These are phyloP conservation scores for Isatis lusitanica DNA, from an alignment of 441 rosid species.

Conservation along the genomic window DNA sequence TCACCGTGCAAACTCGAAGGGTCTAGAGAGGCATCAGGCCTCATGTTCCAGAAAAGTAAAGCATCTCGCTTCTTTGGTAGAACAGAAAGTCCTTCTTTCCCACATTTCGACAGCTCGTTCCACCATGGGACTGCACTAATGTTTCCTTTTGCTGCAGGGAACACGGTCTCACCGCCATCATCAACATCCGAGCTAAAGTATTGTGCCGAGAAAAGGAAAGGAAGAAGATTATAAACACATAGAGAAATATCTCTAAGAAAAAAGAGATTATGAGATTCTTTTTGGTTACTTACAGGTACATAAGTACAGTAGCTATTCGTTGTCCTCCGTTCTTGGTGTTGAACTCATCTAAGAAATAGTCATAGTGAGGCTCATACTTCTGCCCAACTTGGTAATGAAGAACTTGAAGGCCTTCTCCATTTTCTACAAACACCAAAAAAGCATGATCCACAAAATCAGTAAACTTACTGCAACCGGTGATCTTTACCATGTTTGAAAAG, in stretches of 20 bases:
- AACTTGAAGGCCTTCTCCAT: conserved; percentile 77
- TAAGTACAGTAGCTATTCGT: conserved; percentile 69
- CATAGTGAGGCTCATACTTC: conserved; percentile 74
- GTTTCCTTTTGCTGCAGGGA: conserved; percentile 73
- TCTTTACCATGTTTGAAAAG: neutral
- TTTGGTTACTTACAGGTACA: conserved; percentile 67
- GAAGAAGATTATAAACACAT: neutral
- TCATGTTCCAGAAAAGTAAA: conserved; percentile 79
- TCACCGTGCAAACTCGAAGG: conserved; percentile 72
- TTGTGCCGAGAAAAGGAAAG: neutral
- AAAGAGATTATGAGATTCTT: neutral
- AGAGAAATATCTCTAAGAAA: neutral
- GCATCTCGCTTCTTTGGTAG: conserved; percentile 79
- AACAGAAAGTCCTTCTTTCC: conserved; percentile 67
- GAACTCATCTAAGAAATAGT: conserved; percentile 68
- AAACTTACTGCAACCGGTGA: neutral
- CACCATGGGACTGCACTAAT: conserved; percentile 71
- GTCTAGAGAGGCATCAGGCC: conserved; percentile 71
- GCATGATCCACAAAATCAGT: neutral
- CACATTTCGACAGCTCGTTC: conserved; percentile 71
- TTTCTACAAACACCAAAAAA: conserved; percentile 42
- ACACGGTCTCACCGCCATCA: conserved; percentile 83
- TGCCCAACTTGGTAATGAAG: conserved; percentile 82
- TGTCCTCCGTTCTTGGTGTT: conserved; percentile 75
- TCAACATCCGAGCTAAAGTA: conserved; percentile 65